Conservation (phyloP, 495 filamentous ascomycete species). For the Pyrenula aspistea region DNA sequence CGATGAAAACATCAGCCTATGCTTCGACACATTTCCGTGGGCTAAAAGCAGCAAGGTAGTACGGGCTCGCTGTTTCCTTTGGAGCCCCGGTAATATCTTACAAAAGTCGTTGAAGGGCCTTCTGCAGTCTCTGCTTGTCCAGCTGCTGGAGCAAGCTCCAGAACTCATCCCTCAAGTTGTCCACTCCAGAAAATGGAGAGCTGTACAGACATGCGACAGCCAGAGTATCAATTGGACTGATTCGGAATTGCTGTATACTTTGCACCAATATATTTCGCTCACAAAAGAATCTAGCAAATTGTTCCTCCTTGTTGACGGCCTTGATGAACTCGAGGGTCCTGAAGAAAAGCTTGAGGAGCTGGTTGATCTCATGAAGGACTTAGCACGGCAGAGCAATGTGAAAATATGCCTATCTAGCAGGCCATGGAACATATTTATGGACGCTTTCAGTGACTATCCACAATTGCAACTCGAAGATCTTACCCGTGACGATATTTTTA, state of each 20-base stretch:
- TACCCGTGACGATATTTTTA: neutral
- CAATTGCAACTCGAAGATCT: neutral
- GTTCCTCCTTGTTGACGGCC: neutral
- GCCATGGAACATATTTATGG: neutral
- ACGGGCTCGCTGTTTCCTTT: neutral
- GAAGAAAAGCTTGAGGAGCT: neutral
- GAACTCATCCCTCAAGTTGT: neutral
- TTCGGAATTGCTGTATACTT: neutral
- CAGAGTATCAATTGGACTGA: too few relatives aligned
- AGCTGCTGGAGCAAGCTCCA: neutral
- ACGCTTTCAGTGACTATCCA: neutral
- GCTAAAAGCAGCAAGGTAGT: neutral
- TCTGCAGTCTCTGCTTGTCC: neutral
- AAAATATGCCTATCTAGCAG: neutral
- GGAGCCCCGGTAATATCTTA: neutral
- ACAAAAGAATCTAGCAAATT: neutral
- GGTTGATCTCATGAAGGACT: neutral
- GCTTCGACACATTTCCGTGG: neutral
- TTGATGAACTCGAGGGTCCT: neutral
- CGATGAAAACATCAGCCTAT: neutral
- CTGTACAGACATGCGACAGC: too few relatives aligned
- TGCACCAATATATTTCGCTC: neutral
- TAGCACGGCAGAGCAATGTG: neutral
- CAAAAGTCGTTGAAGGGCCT: neutral
- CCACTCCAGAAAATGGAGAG: neutral